Base-by-base conservation (phyloP, 305 asterid genomes). In the Fraxinus paxiana region DNA sequence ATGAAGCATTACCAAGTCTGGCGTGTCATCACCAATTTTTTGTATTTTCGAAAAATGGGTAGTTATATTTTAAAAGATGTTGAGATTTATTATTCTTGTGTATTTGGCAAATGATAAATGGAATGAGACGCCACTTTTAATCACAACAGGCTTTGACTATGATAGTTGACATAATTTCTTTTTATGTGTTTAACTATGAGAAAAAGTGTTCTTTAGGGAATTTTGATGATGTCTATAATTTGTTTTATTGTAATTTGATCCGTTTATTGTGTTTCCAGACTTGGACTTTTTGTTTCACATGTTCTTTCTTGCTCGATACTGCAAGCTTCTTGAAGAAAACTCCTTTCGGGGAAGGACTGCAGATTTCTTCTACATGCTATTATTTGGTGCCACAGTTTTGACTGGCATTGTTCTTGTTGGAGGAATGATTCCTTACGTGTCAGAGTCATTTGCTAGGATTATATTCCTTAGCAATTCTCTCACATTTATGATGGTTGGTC, bases 301-400 rank as follows among this genome's bases (percentile, higher is more conserved):
- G 99, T 96, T 96, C 93, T 96, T 96, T 87, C 95, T 96, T 77
- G 99, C 97, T 77, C 97, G 99, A 28, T 95, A 95, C 91, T 95
- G 98, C 94, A 95, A 94, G 92, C 99, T 94, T 86, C 95, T 94
- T 65, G 99, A 95, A 86, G 99, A 95, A 88, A 94, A 95, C 83
- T 90, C 98, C 76, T 95, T 94, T 81, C 93, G 99, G 69, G 98
- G 98, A 82, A 91, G 97, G 89, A 92, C 99, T 6, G 98, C 99
- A 0, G 99, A 95, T 89, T 95, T 95, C 90, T 92, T 95, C 88
- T 95, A 91, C 83, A 95, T 95, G 99, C 83, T 95, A 84, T 82
- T 95, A 84, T 95, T 95, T 87, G 99, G 99, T 41, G 99, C 98
- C 69, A 88, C 91, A 73, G 93, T 92, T 69, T 90, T 96, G 84